A percentile compares a stretch with the other conserved stretches of the same genome.
Evolutionary conservation across 345 rosid genomes (phyloP).

Genomic region (Barbarea vulgaris): DNA sequence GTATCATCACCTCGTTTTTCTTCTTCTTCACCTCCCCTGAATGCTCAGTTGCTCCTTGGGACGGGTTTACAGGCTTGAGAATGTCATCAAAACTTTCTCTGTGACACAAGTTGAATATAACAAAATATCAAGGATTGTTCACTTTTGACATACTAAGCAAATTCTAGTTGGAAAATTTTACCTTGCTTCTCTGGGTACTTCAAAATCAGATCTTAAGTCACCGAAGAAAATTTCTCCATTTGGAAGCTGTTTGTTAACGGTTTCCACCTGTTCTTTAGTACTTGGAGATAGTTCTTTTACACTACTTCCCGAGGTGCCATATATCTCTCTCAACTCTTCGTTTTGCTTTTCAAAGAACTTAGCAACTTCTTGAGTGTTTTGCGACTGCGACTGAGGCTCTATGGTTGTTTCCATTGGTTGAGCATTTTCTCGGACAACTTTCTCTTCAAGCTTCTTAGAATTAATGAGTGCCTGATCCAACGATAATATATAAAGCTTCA

Average conservation of each 20-base stretch:
- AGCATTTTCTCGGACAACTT: slow-evolving; percentile 45
- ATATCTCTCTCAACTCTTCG: slow-evolving; percentile 50
- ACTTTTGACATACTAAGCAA: slow-evolving; percentile 18
- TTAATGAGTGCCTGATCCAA: slow-evolving; percentile 58
- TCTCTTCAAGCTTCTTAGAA: slow-evolving; percentile 55
- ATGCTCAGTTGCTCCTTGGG: slow-evolving; percentile 17
- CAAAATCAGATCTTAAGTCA: slow-evolving; percentile 38
- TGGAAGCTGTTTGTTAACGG: slow-evolving; percentile 32
- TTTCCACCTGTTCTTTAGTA: slow-evolving; percentile 47
- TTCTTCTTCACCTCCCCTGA: background rate
- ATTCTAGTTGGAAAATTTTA: slow-evolving; percentile 27
- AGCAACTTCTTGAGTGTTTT: slow-evolving; percentile 43
- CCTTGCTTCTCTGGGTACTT: slow-evolving; percentile 46
- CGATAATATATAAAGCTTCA: slow-evolving; percentile 59
- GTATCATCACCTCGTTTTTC: background rate
- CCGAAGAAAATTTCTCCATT: slow-evolving; percentile 23
- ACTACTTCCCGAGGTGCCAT: slow-evolving; percentile 44
- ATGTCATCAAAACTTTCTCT: slow-evolving; percentile 44
- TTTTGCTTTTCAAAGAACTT: slow-evolving; percentile 49
- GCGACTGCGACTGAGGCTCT: slow-evolving; percentile 47
- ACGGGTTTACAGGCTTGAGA: slow-evolving; percentile 33
- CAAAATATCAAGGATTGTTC: background rate
- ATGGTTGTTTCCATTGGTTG: slow-evolving; percentile 40
- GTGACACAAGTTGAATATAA: background rate
- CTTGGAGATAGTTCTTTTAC: slow-evolving; percentile 38